Base-by-base conservation (phyloP, 2,329 filamentous ascomycete genomes). In the Fusarium tuaranense region DNA sequence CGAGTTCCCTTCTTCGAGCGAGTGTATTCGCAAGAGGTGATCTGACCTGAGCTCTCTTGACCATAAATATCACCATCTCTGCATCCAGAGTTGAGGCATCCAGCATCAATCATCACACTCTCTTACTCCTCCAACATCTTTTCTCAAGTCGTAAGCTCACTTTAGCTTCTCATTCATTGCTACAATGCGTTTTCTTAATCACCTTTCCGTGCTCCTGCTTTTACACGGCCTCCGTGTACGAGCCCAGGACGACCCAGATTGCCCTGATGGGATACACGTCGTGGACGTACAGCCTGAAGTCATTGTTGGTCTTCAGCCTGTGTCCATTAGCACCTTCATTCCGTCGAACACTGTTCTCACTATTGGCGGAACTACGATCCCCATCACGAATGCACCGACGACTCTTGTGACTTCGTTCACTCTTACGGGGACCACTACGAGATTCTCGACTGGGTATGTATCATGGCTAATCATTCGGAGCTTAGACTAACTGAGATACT, bases 381-480 rank as follows among this genome's bases (percentile, higher is more conserved):
- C 51, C 7, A 57, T 57, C 13, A 57, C 51, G 10, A 57, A 57
- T 34, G 51, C 51, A 14, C 51, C 51, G 5, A 57, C 51, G 6
- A 57, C 51, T 16, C 51, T 57, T 16, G 27, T 57, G 18, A 57
- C 51, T 12, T 57, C 51, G 51, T 57, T 57, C 30, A 57, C 51
- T 34, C 51, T 57, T n/a, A 57, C 51, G 30, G 51, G 27, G n/a
- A 57, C 51, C 2, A 22, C 51, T 12, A 57, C 51, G 12, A 34
- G n/a, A 10, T 57, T 57, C 12, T 34, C 51, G 7, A 57, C 51
- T 34, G 51, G 30, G 51, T 57, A 16, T 3, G 51, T 14, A 34
- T 4, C 7, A 10, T 22, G 5, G 0, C 4, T 4, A 32, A 9
- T 9, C 7, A 34, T 5, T 16, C 16, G 4, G 4, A 14, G 5